Base-by-base conservation (phyloP, 176 grass and related monocot genomes). In the Aegilops speltoides region DNA sequence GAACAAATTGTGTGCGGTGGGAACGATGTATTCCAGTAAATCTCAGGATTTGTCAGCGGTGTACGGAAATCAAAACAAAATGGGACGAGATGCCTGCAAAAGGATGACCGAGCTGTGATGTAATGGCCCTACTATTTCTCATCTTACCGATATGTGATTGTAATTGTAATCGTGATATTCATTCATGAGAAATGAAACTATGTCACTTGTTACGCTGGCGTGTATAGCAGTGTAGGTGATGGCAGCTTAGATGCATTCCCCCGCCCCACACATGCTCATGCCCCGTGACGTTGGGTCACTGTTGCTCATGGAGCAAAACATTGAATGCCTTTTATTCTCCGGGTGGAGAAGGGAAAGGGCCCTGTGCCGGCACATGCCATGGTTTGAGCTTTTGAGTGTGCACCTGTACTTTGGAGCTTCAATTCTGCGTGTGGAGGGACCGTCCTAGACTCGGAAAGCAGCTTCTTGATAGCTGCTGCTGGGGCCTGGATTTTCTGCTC, bases 291-390 rank as follows among this genome's bases (percentile, higher is more conserved):
- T 3, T 57, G 34, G 31, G 7, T 52, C 83, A 52, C 73, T 85
- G 62, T 78, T 78, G 60, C 41, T 54, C 24, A 3, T 8, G 60
- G 20, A 83, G 23, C 77, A 74, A 19, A 28, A 66, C 76, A 60
- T 36, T 88, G 20, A 88, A 33, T 68, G 23, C 29, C 43, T 60
- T 85, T 80, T 85, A 57, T 80, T 73, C 68, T 85, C 57, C 11
- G 34, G 61, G 69, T 71, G 65, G 25, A 45, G 23, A 32, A 61
- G 0, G 64, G 14, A 74, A 63, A 61, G 29, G 83, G 33, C 19
- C 36, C 28, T 82, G 64, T 50, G 48, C 19, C 79, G 65, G 80
- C 89, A 90, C 84, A 87, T 90, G 79, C 33, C 73, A 33, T 86
- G 73, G 56, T 86, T 90, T 4, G 43, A 50, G 24, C 73, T 50